Percentiles rank a stretch among this genome's conserved stretches.
phyloP scores from a whole-genome alignment of 1,284 basidiomycete genomes.

The Boletus hoseneyae region DNA sequence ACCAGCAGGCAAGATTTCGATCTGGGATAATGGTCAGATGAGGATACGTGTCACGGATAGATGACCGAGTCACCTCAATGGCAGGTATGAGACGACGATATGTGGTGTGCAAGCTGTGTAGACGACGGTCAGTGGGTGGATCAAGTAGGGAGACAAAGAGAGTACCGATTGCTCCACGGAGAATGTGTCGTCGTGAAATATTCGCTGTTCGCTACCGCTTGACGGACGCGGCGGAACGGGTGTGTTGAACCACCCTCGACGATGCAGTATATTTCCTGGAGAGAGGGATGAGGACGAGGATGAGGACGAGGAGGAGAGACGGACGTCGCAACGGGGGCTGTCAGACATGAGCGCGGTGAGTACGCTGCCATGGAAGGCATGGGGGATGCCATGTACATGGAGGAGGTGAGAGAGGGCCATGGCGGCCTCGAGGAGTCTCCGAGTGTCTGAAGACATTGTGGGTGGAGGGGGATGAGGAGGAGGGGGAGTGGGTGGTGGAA shows the following conservation, averaged over 20 bases:
- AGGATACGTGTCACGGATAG: conserved; percentile 13
- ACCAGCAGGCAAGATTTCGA: conserved; percentile 76
- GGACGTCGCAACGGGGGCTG: conserved; percentile 44
- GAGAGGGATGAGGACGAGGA: conserved; percentile 1
- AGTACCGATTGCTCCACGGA: conserved; percentile 54
- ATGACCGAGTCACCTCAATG: conserved; percentile 35
- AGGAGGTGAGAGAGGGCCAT: conserved; percentile 45
- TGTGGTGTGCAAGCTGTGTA: conserved; percentile 49
- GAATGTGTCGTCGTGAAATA: conserved; percentile 43
- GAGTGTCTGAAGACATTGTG: conserved; percentile 45
- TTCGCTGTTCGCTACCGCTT: conserved; percentile 44
- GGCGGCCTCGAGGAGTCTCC: conserved; percentile 50
- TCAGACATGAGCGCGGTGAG: conserved; percentile 49
- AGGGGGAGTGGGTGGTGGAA: conserved; percentile 28
- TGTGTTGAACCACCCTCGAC: conserved; percentile 50
- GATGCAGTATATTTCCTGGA: conserved; percentile 55
- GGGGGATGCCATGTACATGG: conserved; percentile 39
- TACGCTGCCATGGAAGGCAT: conserved; percentile 53
- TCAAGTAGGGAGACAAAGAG: conserved; percentile 22
- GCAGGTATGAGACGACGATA: conserved; percentile 49
- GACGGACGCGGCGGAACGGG: conserved; percentile 54
- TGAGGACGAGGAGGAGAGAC: conserved; percentile 15
- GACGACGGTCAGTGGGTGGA: conserved; percentile 13
- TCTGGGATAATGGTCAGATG: conserved; percentile 39
- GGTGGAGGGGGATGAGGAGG: conserved; percentile 7